Conservation (phyloP, 768 basidiomycete genomes). For the Kwoniella mangroviensis region DNA sequence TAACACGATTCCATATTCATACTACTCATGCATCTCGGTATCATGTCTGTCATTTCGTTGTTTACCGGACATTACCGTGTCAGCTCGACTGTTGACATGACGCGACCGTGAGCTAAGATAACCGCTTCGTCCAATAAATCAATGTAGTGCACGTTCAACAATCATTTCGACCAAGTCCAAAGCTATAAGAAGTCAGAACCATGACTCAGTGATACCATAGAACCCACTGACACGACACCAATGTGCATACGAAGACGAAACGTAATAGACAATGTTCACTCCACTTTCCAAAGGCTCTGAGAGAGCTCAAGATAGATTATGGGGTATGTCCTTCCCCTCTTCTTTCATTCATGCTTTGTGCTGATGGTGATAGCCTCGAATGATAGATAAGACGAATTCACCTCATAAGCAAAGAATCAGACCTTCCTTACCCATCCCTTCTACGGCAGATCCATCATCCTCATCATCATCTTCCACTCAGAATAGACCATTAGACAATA, state of each 20-base stretch:
- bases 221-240: no score
- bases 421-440: slow-evolving; percentile 7
- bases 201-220: no score
- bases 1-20: background rate
- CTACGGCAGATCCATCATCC: slow-evolving; percentile 14
- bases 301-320: slow-evolving; percentile 50
- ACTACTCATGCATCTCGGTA: background rate
- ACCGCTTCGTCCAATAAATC: no score
- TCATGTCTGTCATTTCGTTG: no score
- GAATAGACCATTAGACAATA: background rate
- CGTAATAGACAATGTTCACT: slow-evolving; percentile 45
- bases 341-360: background rate
- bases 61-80: no score
- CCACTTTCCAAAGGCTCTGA: slow-evolving; percentile 55
- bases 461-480: slow-evolving; percentile 8
- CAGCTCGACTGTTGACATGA: no score
- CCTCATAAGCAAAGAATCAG: slow-evolving; percentile 32
- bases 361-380: no score
- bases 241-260: background rate
- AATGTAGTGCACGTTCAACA: no score
- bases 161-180: no score
- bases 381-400: slow-evolving; percentile 40
- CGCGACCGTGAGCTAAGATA: no score
- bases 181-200: no score
- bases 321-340: slow-evolving; percentile 38